phyloP scores from a whole-genome alignment of 495 filamentous ascomycete genomes.

The Aspergillus olivimuriae region DNA sequence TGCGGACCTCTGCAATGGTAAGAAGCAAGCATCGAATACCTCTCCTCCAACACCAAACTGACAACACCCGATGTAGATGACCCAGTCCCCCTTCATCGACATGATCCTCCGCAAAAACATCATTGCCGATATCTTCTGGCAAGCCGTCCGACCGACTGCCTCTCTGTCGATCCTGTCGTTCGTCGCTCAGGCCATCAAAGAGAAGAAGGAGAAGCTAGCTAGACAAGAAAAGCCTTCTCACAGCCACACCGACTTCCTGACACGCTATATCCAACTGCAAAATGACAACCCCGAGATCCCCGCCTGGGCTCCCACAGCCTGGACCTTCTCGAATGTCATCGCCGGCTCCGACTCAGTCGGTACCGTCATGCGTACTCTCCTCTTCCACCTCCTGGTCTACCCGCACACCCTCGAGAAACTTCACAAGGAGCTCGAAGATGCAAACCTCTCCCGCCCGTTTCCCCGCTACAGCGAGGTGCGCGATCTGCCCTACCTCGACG shows the following conservation, averaged over 20 bases:
- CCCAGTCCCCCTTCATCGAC: slow-evolving; percentile 44
- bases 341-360: slow-evolving; percentile 50
- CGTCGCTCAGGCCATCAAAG: not conserved
- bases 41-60: not conserved
- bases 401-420: slow-evolving; percentile 19
- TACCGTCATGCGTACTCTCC: slow-evolving; percentile 37
- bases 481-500: slow-evolving; percentile 44
- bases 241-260: too few species aligned
- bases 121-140: slow-evolving; percentile 14
- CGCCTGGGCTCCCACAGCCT: slow-evolving; percentile 3
- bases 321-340: slow-evolving; percentile 34
- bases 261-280: too few species aligned
- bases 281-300: not conserved
- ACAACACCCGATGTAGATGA: slow-evolving; percentile 15
- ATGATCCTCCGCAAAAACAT: slow-evolving; percentile 43
- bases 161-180: too few species aligned
- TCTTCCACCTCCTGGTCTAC: slow-evolving; percentile 46
- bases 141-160: not conserved
- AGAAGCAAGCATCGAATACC: not conserved
- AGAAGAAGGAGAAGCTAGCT: too few species aligned
- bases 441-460: slow-evolving; percentile 19
- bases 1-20: slow-evolving; percentile 20
- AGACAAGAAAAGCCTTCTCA: too few species aligned
- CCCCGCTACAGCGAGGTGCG: slow-evolving; percentile 25
- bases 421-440: slow-evolving; percentile 27